These are phyloP conservation scores for Vitis cinerea DNA, from an alignment of 164 flowering plant genomes.

Conservation along the genomic window DNA sequence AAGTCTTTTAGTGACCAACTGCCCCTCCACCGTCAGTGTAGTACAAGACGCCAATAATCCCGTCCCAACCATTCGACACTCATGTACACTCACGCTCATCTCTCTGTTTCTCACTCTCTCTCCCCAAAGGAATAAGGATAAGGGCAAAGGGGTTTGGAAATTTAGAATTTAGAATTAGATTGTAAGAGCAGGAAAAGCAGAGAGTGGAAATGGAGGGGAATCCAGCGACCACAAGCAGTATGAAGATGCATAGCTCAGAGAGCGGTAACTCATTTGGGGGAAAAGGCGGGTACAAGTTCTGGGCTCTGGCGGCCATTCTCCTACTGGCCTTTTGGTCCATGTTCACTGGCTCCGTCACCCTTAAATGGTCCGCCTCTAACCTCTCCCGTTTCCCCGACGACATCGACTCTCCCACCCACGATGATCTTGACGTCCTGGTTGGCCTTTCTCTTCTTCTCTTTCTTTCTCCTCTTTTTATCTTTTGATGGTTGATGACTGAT, in stretches of 20 bases:
- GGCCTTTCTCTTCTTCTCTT: background rate
- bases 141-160: too few relatives aligned
- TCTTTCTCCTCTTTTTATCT: background rate
- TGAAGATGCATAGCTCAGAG: constrained; percentile 12
- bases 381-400: constrained; percentile 22
- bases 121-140: too few relatives aligned
- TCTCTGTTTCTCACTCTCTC: too few relatives aligned
- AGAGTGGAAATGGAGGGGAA: too few relatives aligned
- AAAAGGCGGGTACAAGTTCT: constrained; percentile 40
- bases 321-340: constrained; percentile 60
- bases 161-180: too few relatives aligned
- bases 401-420: constrained; percentile 20
- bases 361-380: constrained; percentile 41
- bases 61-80: too few relatives aligned
- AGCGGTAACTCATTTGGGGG: constrained; percentile 5
- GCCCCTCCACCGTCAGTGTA: too few relatives aligned
- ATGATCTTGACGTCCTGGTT: constrained; percentile 58
- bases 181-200: too few relatives aligned
- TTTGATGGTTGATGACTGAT: background rate
- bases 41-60: too few relatives aligned
- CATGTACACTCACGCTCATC: too few relatives aligned
- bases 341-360: constrained; percentile 58
- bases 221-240: background rate
- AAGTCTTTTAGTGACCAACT: too few relatives aligned
- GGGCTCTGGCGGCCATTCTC: constrained; percentile 43